Conservation (phyloP, 495 filamentous ascomycete genomes). For the Penicillium salamii region DNA sequence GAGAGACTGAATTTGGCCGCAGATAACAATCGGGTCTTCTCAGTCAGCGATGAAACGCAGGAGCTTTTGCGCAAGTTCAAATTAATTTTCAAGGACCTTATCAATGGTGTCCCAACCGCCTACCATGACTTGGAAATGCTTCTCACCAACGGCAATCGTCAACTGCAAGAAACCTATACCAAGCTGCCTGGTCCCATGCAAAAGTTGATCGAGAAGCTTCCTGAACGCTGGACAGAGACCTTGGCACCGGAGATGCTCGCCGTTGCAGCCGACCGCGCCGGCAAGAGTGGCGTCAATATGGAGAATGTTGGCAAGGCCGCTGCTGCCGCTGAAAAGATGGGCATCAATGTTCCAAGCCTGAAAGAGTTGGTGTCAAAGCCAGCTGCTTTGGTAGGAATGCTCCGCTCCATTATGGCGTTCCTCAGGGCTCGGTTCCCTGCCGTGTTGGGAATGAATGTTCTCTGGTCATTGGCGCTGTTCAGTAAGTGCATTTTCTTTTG, state of each 20-base stretch:
- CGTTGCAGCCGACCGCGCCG: slow-evolving; percentile 65
- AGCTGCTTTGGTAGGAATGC: slow-evolving; percentile 74
- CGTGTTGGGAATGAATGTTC: slow-evolving; percentile 77
- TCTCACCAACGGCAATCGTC: slow-evolving; percentile 73
- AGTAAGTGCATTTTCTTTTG: slow-evolving; percentile 50
- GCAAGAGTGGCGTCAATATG: slow-evolving; percentile 61
- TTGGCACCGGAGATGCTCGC: slow-evolving; percentile 80
- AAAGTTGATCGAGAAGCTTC: slow-evolving; percentile 81
- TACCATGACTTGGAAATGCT: slow-evolving; percentile 84
- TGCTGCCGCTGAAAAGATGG: slow-evolving; percentile 50
- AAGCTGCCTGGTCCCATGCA: slow-evolving; percentile 78
- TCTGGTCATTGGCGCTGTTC: slow-evolving; percentile 82
- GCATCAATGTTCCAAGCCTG: slow-evolving; percentile 56
- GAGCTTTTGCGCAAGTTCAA: slow-evolving; percentile 81
- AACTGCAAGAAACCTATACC: slow-evolving; percentile 72
- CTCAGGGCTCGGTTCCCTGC: slow-evolving; percentile 81
- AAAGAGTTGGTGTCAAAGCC: slow-evolving; percentile 84
- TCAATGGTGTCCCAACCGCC: slow-evolving; percentile 87
- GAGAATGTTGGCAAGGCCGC: slow-evolving; percentile 49
- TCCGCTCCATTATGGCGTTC: slow-evolving; percentile 82
- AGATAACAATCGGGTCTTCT: slow-evolving; percentile 75
- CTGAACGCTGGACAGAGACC: slow-evolving; percentile 70
- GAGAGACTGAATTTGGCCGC: slow-evolving; percentile 77
- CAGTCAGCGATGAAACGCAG: slow-evolving; percentile 75
- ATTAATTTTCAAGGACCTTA: slow-evolving; percentile 83